Conservation (phyloP, 148 eudicot genomes). For the Oxyria digyna region DNA sequence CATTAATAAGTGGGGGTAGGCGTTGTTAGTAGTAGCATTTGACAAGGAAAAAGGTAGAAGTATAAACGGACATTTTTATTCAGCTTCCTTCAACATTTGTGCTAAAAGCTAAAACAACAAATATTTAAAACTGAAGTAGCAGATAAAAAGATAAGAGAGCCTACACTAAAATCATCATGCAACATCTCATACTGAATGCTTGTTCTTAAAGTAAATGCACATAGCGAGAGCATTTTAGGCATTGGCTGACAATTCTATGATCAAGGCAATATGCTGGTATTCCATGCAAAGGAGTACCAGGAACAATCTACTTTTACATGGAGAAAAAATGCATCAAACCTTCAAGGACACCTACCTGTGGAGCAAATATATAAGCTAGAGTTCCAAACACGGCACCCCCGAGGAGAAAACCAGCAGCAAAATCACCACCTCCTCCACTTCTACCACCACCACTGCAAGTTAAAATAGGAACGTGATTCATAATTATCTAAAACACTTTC, state of each 20-base stretch:
- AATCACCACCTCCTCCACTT: slow-evolving; percentile 63
- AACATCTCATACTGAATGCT: too few species aligned
- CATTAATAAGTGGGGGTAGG: neutral
- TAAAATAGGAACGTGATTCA: neutral
- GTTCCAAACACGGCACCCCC: slow-evolving; percentile 86
- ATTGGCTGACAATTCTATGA: neutral
- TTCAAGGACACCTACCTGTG: slow-evolving; percentile 41
- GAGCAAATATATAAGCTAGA: slow-evolving; percentile 71
- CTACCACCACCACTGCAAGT: slow-evolving; percentile 30
- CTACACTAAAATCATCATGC: neutral
- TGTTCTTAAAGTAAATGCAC: neutral
- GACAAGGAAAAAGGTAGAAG: neutral
- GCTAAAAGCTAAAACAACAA: neutral
- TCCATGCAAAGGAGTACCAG: neutral
- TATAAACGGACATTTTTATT: neutral
- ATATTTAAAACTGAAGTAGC: neutral
- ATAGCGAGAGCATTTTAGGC: neutral
- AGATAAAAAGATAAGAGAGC: neutral
- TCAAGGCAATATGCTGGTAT: neutral
- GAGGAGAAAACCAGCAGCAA: slow-evolving; percentile 64
- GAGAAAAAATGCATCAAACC: neutral
- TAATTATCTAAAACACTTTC: neutral
- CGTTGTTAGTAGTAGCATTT: neutral
- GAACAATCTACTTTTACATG: neutral
- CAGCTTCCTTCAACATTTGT: neutral